Conservation (phyloP, 2,329 filamentous ascomycete species). For the Xylogone sp. region DNA sequence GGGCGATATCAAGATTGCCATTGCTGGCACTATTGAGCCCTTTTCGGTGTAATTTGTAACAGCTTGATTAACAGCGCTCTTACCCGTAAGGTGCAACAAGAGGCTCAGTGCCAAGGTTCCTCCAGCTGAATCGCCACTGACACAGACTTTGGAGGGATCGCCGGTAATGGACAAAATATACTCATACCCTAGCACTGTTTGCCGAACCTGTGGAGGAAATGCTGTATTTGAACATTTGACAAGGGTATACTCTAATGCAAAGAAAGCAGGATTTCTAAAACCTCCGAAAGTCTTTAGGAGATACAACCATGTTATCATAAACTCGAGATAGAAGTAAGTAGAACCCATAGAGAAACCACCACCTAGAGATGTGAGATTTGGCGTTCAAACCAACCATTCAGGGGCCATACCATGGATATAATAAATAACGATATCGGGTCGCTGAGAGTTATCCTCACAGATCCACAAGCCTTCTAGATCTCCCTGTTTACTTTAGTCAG, state of each 20-base stretch:
- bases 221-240: constrained; percentile 66
- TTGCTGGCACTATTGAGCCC: constrained; percentile 36
- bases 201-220: constrained; percentile 70
- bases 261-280: constrained; percentile 73
- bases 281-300: constrained; percentile 60
- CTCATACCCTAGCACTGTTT: constrained; percentile 67
- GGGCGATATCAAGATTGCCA: constrained; percentile 74
- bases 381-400: background rate
- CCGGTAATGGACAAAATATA: constrained; percentile 58
- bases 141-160: constrained; percentile 57
- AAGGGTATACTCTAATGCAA: constrained; percentile 76
- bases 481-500: constrained; percentile 28
- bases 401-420: constrained; percentile 66
- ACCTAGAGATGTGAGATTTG: constrained; percentile 38
- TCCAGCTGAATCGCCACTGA: constrained; percentile 78
- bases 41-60: background rate
- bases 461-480: constrained; percentile 68
- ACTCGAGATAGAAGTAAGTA: constrained; percentile 80
- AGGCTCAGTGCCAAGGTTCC: constrained; percentile 70
- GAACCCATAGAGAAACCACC: constrained; percentile 85
- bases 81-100: constrained; percentile 57
- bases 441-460: constrained; percentile 51
- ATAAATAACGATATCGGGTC: constrained; percentile 75
- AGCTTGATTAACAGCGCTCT: constrained; percentile 2
- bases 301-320: constrained; percentile 68